Conservation (phyloP, 805 yeast genomes). For the Naumovozyma baii region DNA sequence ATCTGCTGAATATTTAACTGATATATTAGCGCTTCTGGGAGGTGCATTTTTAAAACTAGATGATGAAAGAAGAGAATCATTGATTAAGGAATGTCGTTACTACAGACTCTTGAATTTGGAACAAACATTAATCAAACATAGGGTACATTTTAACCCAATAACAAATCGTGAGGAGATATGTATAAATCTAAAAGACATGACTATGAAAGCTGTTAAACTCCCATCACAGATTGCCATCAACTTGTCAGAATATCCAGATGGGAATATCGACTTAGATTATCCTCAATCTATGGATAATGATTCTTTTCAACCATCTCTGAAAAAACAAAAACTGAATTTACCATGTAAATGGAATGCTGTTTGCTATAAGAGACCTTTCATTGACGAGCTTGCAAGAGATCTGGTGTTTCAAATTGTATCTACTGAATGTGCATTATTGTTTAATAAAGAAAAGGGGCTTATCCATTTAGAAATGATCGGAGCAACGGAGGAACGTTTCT, state of each 20-base stretch:
- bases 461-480: conserved; percentile 18
- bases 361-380: conserved; percentile 39
- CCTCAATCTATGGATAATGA: background rate
- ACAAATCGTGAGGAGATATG: conserved; percentile 46
- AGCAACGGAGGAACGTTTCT: conserved; percentile 11
- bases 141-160: conserved; percentile 19
- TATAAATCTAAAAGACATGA: conserved; percentile 39
- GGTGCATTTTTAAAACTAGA: conserved; percentile 44
- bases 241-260: background rate
- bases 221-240: background rate
- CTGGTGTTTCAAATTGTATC: conserved; percentile 36
- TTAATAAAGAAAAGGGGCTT: conserved; percentile 24
- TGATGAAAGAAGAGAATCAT: conserved; percentile 44
- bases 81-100: conserved; percentile 63
- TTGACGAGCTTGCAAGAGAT: conserved; percentile 33
- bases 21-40: conserved; percentile 43
- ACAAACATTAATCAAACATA: conserved; percentile 34
- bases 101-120: conserved; percentile 67
- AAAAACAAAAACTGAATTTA: conserved; percentile 7
- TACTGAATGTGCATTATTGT: conserved; percentile 23
- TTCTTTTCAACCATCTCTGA: conserved; percentile 8
- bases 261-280: background rate
- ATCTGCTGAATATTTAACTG: conserved; percentile 44
- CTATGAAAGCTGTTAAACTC: conserved; percentile 12
- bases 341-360: conserved; percentile 11